Base-by-base conservation (phyloP, 768 basidiomycete species). In the Rhizopogon vinicolor region DNA sequence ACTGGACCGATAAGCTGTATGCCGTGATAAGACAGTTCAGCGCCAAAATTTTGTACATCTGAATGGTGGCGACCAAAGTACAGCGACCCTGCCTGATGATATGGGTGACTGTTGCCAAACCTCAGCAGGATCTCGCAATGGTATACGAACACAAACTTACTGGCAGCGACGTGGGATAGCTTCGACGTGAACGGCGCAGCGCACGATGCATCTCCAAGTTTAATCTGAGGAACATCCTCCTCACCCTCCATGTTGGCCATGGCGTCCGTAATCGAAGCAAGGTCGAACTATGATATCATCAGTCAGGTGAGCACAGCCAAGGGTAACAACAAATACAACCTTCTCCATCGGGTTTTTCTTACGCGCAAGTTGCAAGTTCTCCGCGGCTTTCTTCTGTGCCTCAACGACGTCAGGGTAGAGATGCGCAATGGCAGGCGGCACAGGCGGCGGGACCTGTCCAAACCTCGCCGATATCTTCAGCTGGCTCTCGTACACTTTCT, bases 11-110 rank as follows among this genome's bases (percentile, higher is more conserved):
- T 58, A 98, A 77, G 68, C 92, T 95, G 75, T 96, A 98, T n/a
- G 97, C 97, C 3, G 95, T 96, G 72, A 98, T 99, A 41, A 99
- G 77, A 66, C 97, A 98, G 68, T 98, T 99, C 54, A 99, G 75
- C 1, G 96, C 97, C 39, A 99, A 78, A 62, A 99, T 99, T 77
- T 98, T 97, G 84, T 98, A 99, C 97, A 99, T 99, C 74, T 99
- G 97, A 52, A 96, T 89, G 3, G 97, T 99, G 2, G 97, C 97
- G 44, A 98, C 97, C 16, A 99, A 84, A 1, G 97, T 99, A 76
- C 97, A 98, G 29, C 97, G 91, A 22, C 97, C 97, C 73, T 98
- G 97, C 18, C 97, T 86, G 62, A 99, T 97, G 68, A 99, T 98
- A 67, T 96, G 94, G 18, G 91, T 89, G 64, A 99, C 93, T 95